Base-by-base conservation (phyloP, 352 stramenopile genomes). In the Thraustochytrium striatum region DNA sequence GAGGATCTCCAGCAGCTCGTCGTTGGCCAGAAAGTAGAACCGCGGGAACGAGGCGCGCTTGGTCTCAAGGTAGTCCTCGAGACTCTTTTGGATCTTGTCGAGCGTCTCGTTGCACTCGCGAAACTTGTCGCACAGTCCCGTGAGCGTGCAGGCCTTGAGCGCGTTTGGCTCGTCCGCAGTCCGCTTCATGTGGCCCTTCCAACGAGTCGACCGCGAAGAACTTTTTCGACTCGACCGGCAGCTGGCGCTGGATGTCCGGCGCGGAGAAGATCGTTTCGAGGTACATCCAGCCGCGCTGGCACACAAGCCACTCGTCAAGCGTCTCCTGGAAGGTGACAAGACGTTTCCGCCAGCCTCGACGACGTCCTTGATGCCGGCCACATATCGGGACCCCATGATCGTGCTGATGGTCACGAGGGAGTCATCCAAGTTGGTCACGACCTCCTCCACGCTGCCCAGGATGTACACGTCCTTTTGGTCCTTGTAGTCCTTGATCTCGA, bases 401-500 rank as follows among this genome's bases (percentile, higher is more conserved):
- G 96, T 95, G 44, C 87, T 88, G 52, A 99, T 89, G 44, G 94
- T 97, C 69, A 95, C 97, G 61, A 99, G 90, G 81, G 99, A 95
- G 81, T 99, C 97, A 81, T 99, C 36, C 0, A 83, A 41, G 30
- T 83, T 84, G 3, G 50, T 55, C 9, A 82, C 35, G n/a, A 84
- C 43, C 32, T 83, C 47, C 61, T 84, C 43, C 25, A 81, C 68
- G 39, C 33, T 59, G 50, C 81, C 75, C 28, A 80, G 47, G 41
- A 80, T 80, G 70, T 68, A 83, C 7, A 65, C 78, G 38, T 65
- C 35, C 38, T 78, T 81, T 33, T 83, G 53, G 5, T 83, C 57
- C 61, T 81, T 61, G 30, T 73, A 81, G 57, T 73, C 41, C 2
- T 70, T 82, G 1, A 80, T 19, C 41, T 80, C 72, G 52, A 89